Evolutionary conservation across 805 yeast species (phyloP).

Genomic region (Lipomyces lipofer): DNA sequence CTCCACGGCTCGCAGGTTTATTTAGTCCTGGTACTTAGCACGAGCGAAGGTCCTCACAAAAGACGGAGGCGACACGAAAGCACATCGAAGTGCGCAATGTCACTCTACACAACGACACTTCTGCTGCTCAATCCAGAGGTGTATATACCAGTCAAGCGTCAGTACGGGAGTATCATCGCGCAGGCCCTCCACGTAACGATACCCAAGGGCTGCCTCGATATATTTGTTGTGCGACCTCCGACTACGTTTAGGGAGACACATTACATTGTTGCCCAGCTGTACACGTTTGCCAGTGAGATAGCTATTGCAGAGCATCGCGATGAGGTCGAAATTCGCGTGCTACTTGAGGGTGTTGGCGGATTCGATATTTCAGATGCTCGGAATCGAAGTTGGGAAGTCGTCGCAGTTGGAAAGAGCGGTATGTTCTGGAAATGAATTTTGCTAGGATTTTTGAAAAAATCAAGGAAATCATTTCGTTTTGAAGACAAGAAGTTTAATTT

Average conservation of each 20-base stretch:
- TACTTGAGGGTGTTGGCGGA: conserved; percentile 39
- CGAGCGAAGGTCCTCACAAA: no score
- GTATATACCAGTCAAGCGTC: conserved; percentile 11
- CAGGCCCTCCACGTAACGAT: conserved; percentile 37
- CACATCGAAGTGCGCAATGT: conserved; percentile 17
- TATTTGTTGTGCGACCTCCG: conserved; percentile 36
- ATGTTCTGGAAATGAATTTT: no score
- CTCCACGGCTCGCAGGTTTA: no score
- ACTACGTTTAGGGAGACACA: conserved; percentile 32
- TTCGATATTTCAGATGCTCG: conserved; percentile 34
- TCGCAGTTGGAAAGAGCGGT: conserved; percentile 37
- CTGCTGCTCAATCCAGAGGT: conserved; percentile 31
- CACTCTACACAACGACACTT: conserved; percentile 34
- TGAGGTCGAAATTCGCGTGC: conserved; percentile 34
- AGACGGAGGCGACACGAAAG: no score
- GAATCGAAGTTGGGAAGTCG: conserved; percentile 39
- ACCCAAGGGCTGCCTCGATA: conserved; percentile 37
- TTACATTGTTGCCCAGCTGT: conserved; percentile 33
- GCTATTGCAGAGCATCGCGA: conserved; percentile 25
- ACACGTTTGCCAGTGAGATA: conserved; percentile 32
- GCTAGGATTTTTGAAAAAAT: no score
- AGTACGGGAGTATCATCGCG: conserved; percentile 31
- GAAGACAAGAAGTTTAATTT: neutral
- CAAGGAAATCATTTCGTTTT: no score
- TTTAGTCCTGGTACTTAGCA: no score